A percentile compares a stretch with the other conserved stretches of the same genome.
These are phyloP conservation scores for Nemania bipapillata DNA, from an alignment of 2,329 filamentous ascomycete species.

Conservation along the genomic window DNA sequence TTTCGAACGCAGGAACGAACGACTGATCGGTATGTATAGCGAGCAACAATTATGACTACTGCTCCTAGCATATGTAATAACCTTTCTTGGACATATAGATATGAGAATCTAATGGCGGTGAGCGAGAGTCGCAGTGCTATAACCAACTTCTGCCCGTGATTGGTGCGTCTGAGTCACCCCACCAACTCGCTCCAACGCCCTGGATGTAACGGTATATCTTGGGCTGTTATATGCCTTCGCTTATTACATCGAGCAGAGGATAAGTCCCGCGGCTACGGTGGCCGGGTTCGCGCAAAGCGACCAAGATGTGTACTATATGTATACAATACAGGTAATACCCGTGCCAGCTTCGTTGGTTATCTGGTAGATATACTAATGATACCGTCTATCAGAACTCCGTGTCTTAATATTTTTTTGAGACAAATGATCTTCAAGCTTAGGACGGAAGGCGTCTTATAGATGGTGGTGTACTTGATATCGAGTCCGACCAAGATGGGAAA, in stretches of 20 bases:
- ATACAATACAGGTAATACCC: neutral
- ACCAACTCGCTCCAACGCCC: neutral
- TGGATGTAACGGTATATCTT: constrained; percentile 19
- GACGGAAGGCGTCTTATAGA: neutral
- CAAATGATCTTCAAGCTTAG: constrained; percentile 8
- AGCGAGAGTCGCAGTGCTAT: constrained; percentile 21
- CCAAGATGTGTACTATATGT: neutral
- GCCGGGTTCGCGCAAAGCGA: constrained; percentile 18
- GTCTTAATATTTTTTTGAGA: constrained; percentile 8
- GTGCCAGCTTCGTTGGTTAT: neutral
- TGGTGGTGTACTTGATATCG: neutral
- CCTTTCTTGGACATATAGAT: neutral
- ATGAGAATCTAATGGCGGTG: constrained; percentile 20
- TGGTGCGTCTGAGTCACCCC: neutral
- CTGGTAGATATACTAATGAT: neutral
- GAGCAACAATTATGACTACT: constrained; percentile 12
- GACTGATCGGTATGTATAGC: constrained; percentile 9
- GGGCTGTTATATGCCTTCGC: constrained; percentile 5
- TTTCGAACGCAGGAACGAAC: constrained; percentile 29
- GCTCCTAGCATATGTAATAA: neutral
- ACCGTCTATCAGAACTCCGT: neutral
- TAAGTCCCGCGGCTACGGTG: neutral
- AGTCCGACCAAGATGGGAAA: neutral
- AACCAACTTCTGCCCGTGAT: neutral
- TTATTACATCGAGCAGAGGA: neutral